A percentile compares a stretch with the other conserved stretches of the same genome.
Conservation (phyloP, 1,139 yeast genomes). For the Waltiozyma sp. region DNA sequence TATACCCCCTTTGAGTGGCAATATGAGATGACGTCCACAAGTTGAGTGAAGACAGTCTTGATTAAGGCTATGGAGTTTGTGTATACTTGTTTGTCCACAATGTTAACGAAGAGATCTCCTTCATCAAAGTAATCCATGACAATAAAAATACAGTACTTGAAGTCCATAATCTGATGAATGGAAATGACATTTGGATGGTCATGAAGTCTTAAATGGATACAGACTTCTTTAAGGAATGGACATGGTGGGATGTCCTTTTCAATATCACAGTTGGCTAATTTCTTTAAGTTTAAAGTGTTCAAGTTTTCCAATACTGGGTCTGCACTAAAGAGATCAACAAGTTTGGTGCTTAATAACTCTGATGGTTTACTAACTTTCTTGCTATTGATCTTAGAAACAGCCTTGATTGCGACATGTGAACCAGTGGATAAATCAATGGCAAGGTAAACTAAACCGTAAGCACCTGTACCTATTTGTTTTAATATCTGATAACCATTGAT, state of each 20-base stretch:
- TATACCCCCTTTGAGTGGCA: slow-evolving; percentile 59
- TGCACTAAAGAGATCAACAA: slow-evolving; percentile 17
- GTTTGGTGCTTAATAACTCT: slow-evolving; percentile 12
- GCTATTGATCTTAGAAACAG: slow-evolving; percentile 41
- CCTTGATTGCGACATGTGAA: slow-evolving; percentile 59
- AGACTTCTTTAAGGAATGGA: slow-evolving; percentile 53
- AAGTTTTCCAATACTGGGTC: slow-evolving; percentile 7
- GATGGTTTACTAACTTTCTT: slow-evolving; percentile 15
- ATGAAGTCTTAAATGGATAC: slow-evolving; percentile 65
- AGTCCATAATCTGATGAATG: slow-evolving; percentile 60
- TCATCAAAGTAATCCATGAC: slow-evolving; percentile 77
- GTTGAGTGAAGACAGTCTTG: slow-evolving; percentile 64
- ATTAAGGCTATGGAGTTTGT: slow-evolving; percentile 37
- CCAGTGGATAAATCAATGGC: slow-evolving; percentile 47
- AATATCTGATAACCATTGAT: slow-evolving; percentile 36
- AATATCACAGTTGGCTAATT: slow-evolving; percentile 25
- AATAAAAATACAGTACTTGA: slow-evolving; percentile 49
- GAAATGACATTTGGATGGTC: slow-evolving; percentile 66
- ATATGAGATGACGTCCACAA: slow-evolving; percentile 60
- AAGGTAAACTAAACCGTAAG: slow-evolving; percentile 74
- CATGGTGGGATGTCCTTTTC: slow-evolving; percentile 19
- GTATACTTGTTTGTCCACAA: slow-evolving; percentile 57
- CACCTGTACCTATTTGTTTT: slow-evolving; percentile 74
- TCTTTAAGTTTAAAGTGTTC: slow-evolving; percentile 31
- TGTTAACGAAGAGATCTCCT: slow-evolving; percentile 74